Percentiles rank a stretch among this genome's conserved stretches.
Conservation (phyloP, 495 filamentous ascomycete species). For the Tuber magnatum region DNA sequence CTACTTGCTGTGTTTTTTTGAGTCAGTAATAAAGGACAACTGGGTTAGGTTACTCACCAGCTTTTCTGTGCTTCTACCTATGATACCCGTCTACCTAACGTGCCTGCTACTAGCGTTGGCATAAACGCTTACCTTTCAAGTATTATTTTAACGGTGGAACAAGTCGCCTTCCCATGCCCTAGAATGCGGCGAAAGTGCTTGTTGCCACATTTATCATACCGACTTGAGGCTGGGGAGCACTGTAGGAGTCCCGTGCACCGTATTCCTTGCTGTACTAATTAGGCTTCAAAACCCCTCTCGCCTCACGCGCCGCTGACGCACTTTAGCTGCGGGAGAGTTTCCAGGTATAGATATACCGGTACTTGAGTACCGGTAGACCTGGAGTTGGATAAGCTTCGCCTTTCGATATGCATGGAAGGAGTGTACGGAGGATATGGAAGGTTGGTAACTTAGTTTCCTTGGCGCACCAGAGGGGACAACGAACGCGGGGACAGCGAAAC, state of each 20-base stretch:
- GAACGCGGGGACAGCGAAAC: too few relatives aligned
- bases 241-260: accelerated
- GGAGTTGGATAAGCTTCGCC: neutral
- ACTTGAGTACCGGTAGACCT: neutral
- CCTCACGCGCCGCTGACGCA: neutral
- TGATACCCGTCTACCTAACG: neutral
- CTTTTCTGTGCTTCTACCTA: neutral
- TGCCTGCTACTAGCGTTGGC: neutral
- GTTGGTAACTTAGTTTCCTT: neutral
- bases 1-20: neutral
- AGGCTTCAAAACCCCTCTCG: neutral
- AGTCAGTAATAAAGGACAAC: neutral
- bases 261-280: neutral
- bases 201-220: neutral
- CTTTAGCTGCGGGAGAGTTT: neutral
- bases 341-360: neutral
- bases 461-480: neutral
- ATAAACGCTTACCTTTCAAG: neutral
- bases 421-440: neutral
- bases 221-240: neutral
- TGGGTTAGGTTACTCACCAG: neutral
- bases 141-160: neutral
- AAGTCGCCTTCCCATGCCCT: neutral
- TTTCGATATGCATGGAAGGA: neutral
- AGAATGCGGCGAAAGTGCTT: neutral